Evolutionary conservation across 2,329 filamentous ascomycete genomes (phyloP), one percentile per base, ranked within the genome.

Genomic region (Hypomyces perniciosus): DNA sequence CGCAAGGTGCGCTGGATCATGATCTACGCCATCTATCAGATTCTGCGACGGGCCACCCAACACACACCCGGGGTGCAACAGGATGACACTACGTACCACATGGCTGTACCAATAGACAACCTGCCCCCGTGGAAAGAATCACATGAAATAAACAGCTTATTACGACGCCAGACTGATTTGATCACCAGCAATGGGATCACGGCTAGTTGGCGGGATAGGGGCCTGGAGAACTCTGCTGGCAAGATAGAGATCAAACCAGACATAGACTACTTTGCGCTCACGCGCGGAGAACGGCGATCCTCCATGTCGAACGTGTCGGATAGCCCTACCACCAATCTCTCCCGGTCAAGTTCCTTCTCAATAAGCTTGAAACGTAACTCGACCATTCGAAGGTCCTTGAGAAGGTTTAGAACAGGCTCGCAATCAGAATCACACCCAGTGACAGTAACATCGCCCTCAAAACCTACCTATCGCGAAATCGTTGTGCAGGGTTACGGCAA

Each of bases 1-100:
- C 81, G 88, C 38, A 91, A 90, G 65, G 79, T 90, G 12, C 77
- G 88, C 37, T 93, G 88, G 88, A 79, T 91, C 30, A 63, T 91
- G 34, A 77, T 92, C 6, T 92, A 92, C 60, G 78, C 82, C 13
- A 77, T 82, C 4, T 77, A 89, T 51, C 88, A 93, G 63, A 84
- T 83, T n/a, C 74, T 93, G 1, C 76, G 79, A 8, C 80, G 80
- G 48, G 82, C 83, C 35, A 84, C 81, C 1, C 71, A 77, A 33
- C 72, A 79, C 0, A 84, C 88, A 0, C 62, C 71, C 5, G 81
- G 87, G 58, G 81, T 88, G 29, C 72, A 73, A 12, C 79, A 85
- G 49, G 70, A 73, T 1, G 72, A 71, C 10, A 73, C 81, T 1
- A 69, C 74, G 0, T 92, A 92, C 55, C 73, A 76, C 46, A 62